These are phyloP conservation scores for Lodderomyces margitis DNA, from an alignment of 1,139 yeast species.

Conservation along the genomic window DNA sequence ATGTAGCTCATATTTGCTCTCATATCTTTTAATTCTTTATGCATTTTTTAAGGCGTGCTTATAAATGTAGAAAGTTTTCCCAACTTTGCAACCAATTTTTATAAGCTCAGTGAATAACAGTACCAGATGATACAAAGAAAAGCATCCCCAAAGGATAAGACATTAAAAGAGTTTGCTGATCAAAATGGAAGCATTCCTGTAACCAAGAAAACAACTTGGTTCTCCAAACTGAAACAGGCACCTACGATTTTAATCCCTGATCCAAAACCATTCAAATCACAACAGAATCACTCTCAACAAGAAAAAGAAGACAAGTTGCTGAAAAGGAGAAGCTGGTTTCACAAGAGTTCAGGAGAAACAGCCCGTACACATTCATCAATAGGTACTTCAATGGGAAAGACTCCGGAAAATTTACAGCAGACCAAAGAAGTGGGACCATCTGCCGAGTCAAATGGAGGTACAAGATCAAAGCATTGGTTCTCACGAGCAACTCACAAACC, in stretches of 20 bases:
- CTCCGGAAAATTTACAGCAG: neutral
- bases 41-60: no score
- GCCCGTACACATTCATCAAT: neutral
- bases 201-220: neutral
- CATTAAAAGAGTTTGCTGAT: no score
- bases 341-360: neutral
- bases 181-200: neutral
- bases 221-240: neutral
- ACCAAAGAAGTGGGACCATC: neutral
- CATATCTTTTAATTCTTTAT: no score
- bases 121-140: neutral
- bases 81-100: slow-evolving; percentile 3
- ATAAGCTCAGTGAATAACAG: neutral
- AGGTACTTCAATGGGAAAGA: neutral
- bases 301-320: neutral
- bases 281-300: neutral
- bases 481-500: neutral
- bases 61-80: neutral
- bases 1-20: no score
- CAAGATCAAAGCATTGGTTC: neutral
- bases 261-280: neutral
- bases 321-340: neutral
- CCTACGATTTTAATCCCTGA: neutral
- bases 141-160: no score
- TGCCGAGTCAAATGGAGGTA: neutral